These are phyloP conservation scores for Pseudocercospora cruenta DNA, from an alignment of 2,329 filamentous ascomycete species.

Conservation along the genomic window DNA sequence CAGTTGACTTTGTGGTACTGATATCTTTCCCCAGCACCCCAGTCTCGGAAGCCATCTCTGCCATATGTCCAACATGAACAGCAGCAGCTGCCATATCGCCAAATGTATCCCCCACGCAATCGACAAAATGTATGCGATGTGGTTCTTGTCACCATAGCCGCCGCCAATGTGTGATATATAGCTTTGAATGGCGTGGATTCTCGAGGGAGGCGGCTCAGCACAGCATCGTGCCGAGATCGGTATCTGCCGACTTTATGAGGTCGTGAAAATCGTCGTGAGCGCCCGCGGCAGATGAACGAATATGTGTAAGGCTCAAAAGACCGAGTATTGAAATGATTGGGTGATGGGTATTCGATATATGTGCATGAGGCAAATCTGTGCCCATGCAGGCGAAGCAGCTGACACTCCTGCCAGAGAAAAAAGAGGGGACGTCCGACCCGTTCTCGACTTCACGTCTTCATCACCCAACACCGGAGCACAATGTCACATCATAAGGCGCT, in stretches of 20 bases:
- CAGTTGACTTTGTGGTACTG: constrained; percentile 20
- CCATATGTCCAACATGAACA: constrained; percentile 24
- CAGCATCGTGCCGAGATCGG: constrained; percentile 5
- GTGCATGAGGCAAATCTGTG: constrained; percentile 5
- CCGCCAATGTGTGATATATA: constrained; percentile 16
- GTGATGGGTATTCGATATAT: constrained; percentile 3
- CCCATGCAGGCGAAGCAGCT: background rate
- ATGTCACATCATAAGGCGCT: background rate
- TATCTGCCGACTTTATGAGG: background rate
- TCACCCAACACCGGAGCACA: background rate
- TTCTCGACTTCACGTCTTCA: constrained; percentile 14
- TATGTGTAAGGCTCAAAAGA: constrained; percentile 4
- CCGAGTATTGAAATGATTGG: constrained; percentile 1
- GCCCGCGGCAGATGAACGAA: background rate
- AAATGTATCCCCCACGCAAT: constrained; percentile 12
- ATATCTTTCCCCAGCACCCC: constrained; percentile 21
- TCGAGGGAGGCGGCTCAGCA: constrained; percentile 8
- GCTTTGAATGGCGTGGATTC: constrained; percentile 5
- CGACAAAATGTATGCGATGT: constrained; percentile 9
- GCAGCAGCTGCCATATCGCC: constrained; percentile 22
- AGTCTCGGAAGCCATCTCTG: constrained; percentile 17
- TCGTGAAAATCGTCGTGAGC: background rate
- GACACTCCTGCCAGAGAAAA: background rate
- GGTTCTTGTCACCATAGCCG: constrained; percentile 24
- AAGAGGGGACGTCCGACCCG: background rate